Base-by-base conservation (phyloP, 1,284 basidiomycete species). In the Ganoderma resinaceum region DNA sequence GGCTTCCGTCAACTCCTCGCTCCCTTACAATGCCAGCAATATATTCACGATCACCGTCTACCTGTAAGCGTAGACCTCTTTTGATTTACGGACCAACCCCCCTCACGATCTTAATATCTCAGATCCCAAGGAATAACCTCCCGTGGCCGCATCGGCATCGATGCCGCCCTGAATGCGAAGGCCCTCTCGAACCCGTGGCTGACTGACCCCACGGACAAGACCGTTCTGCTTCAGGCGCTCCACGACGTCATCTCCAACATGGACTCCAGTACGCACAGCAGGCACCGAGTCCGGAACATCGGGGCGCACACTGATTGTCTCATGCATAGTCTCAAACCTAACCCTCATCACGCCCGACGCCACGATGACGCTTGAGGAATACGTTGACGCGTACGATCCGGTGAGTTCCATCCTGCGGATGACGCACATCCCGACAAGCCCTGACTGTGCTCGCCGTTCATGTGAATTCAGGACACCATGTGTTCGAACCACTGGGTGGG, bases 11-110 rank as follows among this genome's bases (percentile, higher is more conserved):
- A 84, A 82, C 37, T 87, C 87, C 3, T 76, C 74, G 0, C 82
- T 83, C 66, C 79, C 87, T 5, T 91, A 85, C 77, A 89, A 90
- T 72, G 78, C 80, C 12, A 84, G 67, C 58, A 80, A 86, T 74
- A 85, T 89, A 67, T 88, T 89, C 81, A 89, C 88, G 0, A 89
- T 90, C 78, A 88, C 87, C 1, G 77, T 83, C 7, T 89, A 89
- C 76, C 76, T 88, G 82, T 86, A 69, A 69, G 85, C 77, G 33
- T n/a, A 7, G 23, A 3, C 26, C 29, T 37, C 35, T 38, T 16
- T 42, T n/a, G 9, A 12, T 58, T 33, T 5, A 33, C 29, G 52
- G 63, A 33, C 60, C 55, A 33, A 55, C 49, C 23, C 49, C 23
- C 11, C 52, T 37, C 63, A 33, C 38, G 23, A 18, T 14, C 31